Percentiles rank a stretch among this genome's conserved stretches.
Evolutionary conservation across 2,329 filamentous ascomycete species (phyloP).

Genomic region (Claviceps paspali): DNA sequence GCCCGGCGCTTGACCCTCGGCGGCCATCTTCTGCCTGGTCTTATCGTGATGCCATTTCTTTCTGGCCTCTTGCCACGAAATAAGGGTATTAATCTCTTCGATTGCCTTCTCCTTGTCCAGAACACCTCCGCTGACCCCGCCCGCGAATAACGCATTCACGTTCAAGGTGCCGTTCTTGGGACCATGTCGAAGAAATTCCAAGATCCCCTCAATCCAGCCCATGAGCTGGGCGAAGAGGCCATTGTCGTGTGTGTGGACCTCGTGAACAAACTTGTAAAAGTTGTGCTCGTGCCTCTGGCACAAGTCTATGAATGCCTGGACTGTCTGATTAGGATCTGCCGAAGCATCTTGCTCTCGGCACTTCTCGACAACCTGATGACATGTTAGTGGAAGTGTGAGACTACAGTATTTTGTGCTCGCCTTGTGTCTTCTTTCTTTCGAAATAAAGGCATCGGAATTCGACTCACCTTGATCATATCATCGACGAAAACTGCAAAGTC

Average conservation of each 20-base stretch:
- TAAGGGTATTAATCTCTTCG: conserved; percentile 68
- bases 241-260: conserved; percentile 93
- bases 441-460: too few relatives aligned
- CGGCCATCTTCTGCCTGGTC: conserved; percentile 97
- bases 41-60: conserved; percentile 99
- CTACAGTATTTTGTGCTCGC: neutral
- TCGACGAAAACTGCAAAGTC: conserved; percentile 90
- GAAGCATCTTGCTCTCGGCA: conserved; percentile 65
- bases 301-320: conserved; percentile 94
- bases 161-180: conserved; percentile 77
- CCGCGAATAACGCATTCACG: conserved; percentile 85
- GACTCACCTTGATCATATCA: conserved; percentile 64
- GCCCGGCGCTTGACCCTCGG: conserved; percentile 41
- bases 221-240: conserved; percentile 92
- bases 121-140: conserved; percentile 49
- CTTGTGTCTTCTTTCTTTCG: too few relatives aligned
- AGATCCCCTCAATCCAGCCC: conserved; percentile 91
- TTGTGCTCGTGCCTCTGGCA: conserved; percentile 91
- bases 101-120: conserved; percentile 61
- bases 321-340: conserved; percentile 93
- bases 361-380: conserved; percentile 43
- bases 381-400: neutral
- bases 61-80: conserved; percentile 84
- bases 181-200: conserved; percentile 81
- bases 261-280: conserved; percentile 98